Evolutionary conservation across 2,329 filamentous ascomycete genomes (phyloP).

Genomic region (Orbilia javanica): DNA sequence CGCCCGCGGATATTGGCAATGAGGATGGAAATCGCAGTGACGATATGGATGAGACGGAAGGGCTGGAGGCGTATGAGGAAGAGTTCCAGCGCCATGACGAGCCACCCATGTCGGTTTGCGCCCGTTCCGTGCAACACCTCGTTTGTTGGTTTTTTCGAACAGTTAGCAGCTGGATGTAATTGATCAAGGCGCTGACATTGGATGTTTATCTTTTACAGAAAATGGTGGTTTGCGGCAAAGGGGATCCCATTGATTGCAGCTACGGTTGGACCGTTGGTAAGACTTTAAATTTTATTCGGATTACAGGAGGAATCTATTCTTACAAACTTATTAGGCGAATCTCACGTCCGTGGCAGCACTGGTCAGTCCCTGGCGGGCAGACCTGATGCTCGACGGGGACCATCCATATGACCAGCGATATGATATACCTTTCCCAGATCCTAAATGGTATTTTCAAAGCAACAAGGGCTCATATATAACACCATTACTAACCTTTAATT

Average conservation of each 20-base stretch:
- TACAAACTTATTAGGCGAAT: conserved; percentile 69
- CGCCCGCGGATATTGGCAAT: conserved; percentile 5
- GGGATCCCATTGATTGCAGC: conserved; percentile 82
- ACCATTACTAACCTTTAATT: not conserved
- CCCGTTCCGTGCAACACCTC: conserved; percentile 13
- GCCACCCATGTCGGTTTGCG: conserved; percentile 46
- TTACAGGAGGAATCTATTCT: not conserved
- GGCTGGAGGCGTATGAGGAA: conserved; percentile 33
- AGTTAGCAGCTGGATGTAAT: no score
- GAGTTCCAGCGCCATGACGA: conserved; percentile 44
- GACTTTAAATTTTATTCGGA: not conserved
- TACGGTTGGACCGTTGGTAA: conserved; percentile 81
- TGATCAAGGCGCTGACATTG: conserved; percentile 9
- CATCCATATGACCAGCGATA: conserved; percentile 66
- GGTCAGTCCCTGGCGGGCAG: conserved; percentile 81
- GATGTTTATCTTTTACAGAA: conserved; percentile 13
- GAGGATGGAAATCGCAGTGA: conserved; percentile 5
- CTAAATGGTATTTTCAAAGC: conserved; percentile 66
- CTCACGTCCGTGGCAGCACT: conserved; percentile 88
- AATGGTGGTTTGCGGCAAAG: conserved; percentile 63
- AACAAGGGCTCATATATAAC: not conserved
- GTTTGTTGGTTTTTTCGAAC: not conserved
- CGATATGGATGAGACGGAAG: conserved; percentile 26
- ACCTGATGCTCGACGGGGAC: conserved; percentile 69
- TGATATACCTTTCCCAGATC: conserved; percentile 77